Percentiles rank a stretch among this genome's conserved stretches.
Evolutionary conservation across 2,329 filamentous ascomycete genomes (phyloP).

Genomic region (Sporothrix pallida): DNA sequence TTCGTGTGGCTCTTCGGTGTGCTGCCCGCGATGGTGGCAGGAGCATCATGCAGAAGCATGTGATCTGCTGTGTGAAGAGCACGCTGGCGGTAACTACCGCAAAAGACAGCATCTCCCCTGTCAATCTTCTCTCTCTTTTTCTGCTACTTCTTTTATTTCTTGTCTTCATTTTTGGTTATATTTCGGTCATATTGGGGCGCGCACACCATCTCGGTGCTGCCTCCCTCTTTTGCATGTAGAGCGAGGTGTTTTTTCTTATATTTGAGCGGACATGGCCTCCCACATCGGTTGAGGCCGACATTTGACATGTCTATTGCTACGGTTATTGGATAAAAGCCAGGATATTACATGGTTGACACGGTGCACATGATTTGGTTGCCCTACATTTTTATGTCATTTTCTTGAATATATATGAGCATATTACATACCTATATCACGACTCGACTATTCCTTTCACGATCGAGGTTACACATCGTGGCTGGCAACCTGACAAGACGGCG

Average conservation of each 20-base stretch:
- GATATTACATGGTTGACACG: neutral
- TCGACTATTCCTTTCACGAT: neutral
- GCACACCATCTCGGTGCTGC: neutral
- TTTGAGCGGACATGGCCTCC: neutral
- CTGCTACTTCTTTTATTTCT: neutral
- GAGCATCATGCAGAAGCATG: neutral
- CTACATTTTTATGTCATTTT: conserved; percentile 3
- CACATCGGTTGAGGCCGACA: neutral
- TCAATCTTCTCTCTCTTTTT: neutral
- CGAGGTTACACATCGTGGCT: conserved; percentile 7
- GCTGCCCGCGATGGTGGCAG: neutral
- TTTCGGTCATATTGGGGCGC: neutral
- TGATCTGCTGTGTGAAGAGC: neutral
- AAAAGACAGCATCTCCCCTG: neutral
- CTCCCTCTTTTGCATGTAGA: conserved; percentile 6
- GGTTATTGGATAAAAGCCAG: neutral
- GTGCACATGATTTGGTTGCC: neutral
- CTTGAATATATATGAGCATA: conserved; percentile 18
- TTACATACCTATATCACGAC: conserved; percentile 15
- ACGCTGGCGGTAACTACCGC: neutral
- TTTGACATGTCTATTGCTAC: neutral
- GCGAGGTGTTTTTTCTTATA: conserved; percentile 18
- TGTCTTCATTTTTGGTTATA: neutral
- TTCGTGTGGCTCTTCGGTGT: conserved; percentile 2
- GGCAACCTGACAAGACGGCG: conserved; percentile 7